Evolutionary conservation across 257 asterid species (phyloP).

Genomic region (Knoxia roxburghii): DNA sequence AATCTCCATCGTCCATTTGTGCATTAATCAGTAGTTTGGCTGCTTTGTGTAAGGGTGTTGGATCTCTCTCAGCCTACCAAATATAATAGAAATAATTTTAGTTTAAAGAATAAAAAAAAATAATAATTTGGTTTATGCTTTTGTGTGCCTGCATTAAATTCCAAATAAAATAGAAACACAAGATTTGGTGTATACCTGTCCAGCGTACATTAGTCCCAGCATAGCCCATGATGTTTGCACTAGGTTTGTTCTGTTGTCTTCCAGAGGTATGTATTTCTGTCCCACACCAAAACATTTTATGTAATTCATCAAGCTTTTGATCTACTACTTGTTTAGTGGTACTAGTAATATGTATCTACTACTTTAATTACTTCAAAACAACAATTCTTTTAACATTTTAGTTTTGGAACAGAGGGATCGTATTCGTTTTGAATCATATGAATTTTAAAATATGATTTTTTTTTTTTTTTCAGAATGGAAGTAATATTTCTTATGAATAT

Average conservation of each 20-base stretch:
- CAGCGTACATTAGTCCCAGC: conserved; percentile 67
- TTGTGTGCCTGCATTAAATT: not conserved
- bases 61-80: conserved; percentile 59
- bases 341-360: no score
- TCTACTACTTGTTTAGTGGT: no score
- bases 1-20: conserved; percentile 74
- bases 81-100: not conserved
- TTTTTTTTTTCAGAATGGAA: no score
- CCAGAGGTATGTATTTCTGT: conserved; percentile 71
- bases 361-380: no score
- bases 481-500: no score
- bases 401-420: no score
- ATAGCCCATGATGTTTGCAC: conserved; percentile 89
- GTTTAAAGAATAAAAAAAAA: not conserved
- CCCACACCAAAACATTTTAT: not conserved
- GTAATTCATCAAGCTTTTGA: no score
- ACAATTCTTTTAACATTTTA: no score
- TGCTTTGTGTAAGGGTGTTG: conserved; percentile 64
- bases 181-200: conserved; percentile 45
- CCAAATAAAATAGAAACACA: not conserved
- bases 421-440: no score
- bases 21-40: conserved; percentile 68
- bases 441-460: no score
- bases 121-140: no score
- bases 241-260: conserved; percentile 66